Base-by-base conservation (phyloP, 805 yeast genomes). In the Metschnikowia santaceciliae region DNA sequence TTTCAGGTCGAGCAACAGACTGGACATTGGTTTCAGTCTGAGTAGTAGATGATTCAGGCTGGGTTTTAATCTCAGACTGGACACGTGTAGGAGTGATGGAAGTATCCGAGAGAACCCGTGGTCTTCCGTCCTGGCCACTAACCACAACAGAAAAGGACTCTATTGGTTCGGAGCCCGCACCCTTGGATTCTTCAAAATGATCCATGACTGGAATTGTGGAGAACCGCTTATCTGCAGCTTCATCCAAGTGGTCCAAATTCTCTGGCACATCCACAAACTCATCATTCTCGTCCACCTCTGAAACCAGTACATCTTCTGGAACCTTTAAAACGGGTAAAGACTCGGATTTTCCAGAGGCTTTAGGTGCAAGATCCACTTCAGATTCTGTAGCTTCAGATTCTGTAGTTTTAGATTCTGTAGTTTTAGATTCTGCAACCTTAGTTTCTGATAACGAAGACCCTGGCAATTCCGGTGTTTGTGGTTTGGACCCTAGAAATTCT, bases 221-320 rank as follows among this genome's bases (percentile, higher is more conserved):
- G 17, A 35, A 6, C 19, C 49, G 36, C 32, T 39, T 49, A 13
- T 48, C 56, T 3, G 23, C 26, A 11, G 42, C 53, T 6, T 52
- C 56, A 6, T 48, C 56, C 22, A 47, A 42, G 11, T 52, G 54
- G 4, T 48, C 56, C 22, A 47, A 42, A 11, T 37, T 35, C 6
- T 56, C 58, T 2, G 58, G 58, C 10, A 56, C 60, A 46, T 56
- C 58, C 36, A 56, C 60, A 39, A 56, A 56, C 32, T 46, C 49
- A 34, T 53, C 54, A 8, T 45, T 50, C 4, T 46, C 53, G 17
- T 53, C 53, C 13, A 22, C 19, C 32, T 39, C 42, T 3, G 42
- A 22, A 11, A 39, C 17, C 35, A 33, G 35, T 2, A 15, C 35
- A n/a, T 33, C 32, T 23, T 39, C 32, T 22, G 42, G 17, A 6